These are phyloP conservation scores for Chiua virens DNA, from an alignment of 768 basidiomycete species.

Conservation along the genomic window DNA sequence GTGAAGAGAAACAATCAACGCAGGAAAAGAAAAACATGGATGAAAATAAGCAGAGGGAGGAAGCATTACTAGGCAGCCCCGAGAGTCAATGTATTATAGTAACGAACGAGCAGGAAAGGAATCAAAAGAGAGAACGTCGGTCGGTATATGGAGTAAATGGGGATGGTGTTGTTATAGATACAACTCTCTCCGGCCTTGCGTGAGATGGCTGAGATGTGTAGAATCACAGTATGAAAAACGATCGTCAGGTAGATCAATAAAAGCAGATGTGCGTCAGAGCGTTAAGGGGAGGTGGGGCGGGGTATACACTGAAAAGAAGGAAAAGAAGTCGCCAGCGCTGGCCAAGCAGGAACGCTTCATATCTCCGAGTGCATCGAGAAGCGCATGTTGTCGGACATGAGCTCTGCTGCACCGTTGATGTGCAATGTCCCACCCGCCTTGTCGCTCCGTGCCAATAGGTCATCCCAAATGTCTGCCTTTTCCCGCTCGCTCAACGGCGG, in stretches of 20 bases:
- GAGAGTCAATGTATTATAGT: conserved; percentile 1
- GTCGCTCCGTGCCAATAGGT: conserved; percentile 63
- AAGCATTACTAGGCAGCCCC: neutral
- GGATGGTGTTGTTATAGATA: conserved; percentile 9
- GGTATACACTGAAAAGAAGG: neutral
- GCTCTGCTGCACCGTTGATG: conserved; percentile 36
- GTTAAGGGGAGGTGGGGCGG: neutral
- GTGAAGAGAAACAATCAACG: too few species aligned
- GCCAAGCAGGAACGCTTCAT: neutral
- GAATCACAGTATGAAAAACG: neutral
- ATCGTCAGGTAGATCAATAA: neutral
- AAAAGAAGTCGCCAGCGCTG: neutral
- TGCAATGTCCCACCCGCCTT: conserved; percentile 74
- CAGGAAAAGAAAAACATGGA: neutral
- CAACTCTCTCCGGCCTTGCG: conserved; percentile 6
- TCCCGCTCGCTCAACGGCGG: conserved; percentile 60
- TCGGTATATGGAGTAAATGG: too few species aligned
- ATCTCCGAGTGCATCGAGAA: conserved; percentile 34
- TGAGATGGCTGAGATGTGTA: conserved; percentile 9
- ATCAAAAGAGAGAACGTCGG: neutral
- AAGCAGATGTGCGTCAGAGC: neutral
- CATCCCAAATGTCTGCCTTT: conserved; percentile 72
- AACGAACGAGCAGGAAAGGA: neutral
- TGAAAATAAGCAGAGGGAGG: too few species aligned
- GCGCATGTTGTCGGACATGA: conserved; percentile 45